Conservation (phyloP, 495 filamentous ascomycete genomes). For the Amniculicola lignicola region DNA sequence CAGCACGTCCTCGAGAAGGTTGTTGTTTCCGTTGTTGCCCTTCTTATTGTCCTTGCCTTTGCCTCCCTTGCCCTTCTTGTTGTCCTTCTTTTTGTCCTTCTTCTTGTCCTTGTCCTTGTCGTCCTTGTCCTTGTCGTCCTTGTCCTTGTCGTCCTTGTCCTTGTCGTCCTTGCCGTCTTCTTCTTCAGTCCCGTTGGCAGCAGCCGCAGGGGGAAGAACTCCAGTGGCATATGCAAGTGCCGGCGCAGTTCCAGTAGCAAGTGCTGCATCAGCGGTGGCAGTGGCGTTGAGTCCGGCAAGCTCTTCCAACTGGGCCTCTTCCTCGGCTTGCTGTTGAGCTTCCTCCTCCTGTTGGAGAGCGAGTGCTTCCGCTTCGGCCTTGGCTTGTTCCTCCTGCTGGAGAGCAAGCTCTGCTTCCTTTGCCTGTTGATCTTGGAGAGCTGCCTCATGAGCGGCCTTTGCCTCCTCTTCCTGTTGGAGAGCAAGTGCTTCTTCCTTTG, state of each 20-base stretch:
- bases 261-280: neutral
- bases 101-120: neutral
- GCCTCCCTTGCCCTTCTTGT: neutral
- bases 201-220: neutral
- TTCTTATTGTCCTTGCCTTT: conserved; percentile 8
- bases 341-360: neutral
- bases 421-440: neutral
- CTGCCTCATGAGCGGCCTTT: neutral
- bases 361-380: neutral
- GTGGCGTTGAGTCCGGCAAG: conserved; percentile 1
- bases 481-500: too few species aligned
- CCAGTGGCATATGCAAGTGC: conserved; percentile 3
- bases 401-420: neutral
- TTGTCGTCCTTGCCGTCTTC: neutral
- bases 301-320: neutral
- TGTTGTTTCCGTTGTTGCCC: neutral
- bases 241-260: conserved; percentile 2
- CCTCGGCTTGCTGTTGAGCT: conserved; percentile 1
- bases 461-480: neutral
- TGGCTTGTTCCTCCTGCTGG: neutral
- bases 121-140: too few species aligned
- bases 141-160: neutral
- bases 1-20: neutral
- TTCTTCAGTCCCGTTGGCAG: neutral
- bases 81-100: neutral